A percentile compares a stretch with the other conserved stretches of the same genome.
phyloP scores from a whole-genome alignment of 768 basidiomycete species.

The Cubamyces lactineus region DNA sequence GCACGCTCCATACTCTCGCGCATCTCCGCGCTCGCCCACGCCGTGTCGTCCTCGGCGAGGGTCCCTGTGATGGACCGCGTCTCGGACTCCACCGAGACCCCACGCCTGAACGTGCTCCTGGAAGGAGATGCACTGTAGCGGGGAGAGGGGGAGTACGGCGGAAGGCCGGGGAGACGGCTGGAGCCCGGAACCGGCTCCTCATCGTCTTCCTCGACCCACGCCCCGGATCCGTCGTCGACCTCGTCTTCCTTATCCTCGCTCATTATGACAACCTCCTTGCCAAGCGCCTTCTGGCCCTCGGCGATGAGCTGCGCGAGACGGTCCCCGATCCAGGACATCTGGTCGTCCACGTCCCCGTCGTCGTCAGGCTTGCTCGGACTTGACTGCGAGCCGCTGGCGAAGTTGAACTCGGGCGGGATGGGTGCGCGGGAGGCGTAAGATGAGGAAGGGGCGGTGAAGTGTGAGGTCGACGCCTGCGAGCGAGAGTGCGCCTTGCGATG shows the following conservation, averaged over 20 bases:
- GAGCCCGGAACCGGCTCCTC: slow-evolving; percentile 24
- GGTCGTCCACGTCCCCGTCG: slow-evolving; percentile 46
- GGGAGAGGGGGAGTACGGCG: slow-evolving; percentile 34
- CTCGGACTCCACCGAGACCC: slow-evolving; percentile 42
- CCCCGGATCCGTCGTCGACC: slow-evolving; percentile 73
- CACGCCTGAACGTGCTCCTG: slow-evolving; percentile 40
- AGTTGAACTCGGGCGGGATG: slow-evolving; percentile 48
- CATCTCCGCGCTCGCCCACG: slow-evolving; percentile 68
- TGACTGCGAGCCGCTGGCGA: slow-evolving; percentile 28
- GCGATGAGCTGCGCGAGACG: slow-evolving; percentile 71
- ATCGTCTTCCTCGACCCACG: slow-evolving; percentile 72
- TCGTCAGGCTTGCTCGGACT: slow-evolving; percentile 35
- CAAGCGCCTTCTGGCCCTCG: slow-evolving; percentile 78
- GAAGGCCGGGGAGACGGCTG: slow-evolving; percentile 28
- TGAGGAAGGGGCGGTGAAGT: slow-evolving; percentile 30
- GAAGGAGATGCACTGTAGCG: slow-evolving; percentile 40
- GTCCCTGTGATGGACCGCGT: slow-evolving; percentile 25
- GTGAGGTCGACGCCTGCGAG: slow-evolving; percentile 25
- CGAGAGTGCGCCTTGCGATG: slow-evolving; percentile 41
- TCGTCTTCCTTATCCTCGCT: slow-evolving; percentile 75
- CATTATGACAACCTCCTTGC: slow-evolving; percentile 78
- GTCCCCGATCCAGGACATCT: slow-evolving; percentile 87
- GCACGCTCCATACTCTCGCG: slow-evolving; percentile 74
- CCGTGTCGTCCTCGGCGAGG: slow-evolving; percentile 47
- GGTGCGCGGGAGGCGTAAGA: slow-evolving; percentile 31